Conservation (phyloP, 169 alveolate genomes). For the Eimeria falciformis region DNA sequence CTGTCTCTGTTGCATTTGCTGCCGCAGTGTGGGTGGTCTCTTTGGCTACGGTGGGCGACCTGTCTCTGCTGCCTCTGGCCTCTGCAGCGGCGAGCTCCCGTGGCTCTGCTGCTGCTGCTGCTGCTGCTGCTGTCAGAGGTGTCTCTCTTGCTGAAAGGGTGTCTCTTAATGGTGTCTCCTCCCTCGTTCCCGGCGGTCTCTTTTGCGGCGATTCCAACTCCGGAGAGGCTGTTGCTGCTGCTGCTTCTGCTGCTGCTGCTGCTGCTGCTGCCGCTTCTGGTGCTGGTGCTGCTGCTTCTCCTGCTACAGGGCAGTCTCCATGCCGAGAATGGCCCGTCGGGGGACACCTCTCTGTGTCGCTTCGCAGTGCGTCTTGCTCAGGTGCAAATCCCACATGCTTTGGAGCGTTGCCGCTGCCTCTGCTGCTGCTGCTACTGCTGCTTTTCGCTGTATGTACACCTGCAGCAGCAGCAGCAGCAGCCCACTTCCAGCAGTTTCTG, state of each 20-base stretch:
- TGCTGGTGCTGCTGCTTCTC: conserved; percentile 24
- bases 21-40: too few relatives aligned
- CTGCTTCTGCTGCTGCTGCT: conserved; percentile 11
- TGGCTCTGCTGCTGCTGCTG: conserved; percentile 44
- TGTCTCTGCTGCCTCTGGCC: too few relatives aligned
- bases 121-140: background rate
- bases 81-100: too few relatives aligned
- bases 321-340: conserved; percentile 24
- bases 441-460: background rate
- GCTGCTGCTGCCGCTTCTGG: background rate
- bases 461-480: background rate
- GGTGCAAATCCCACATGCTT: conserved; percentile 53
- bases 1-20: background rate
- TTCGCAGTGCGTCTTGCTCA: conserved; percentile 38
- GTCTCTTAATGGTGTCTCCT: background rate
- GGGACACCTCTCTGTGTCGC: conserved; percentile 59
- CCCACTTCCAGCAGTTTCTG: conserved; percentile 51
- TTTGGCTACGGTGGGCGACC: too few relatives aligned
- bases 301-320: conserved; percentile 29
- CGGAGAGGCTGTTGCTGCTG: background rate
- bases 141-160: background rate
- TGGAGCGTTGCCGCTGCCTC: background rate
- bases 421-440: background rate
- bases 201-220: background rate
- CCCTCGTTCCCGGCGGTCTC: background rate